Base-by-base conservation (phyloP, 805 yeast species). In the fission yeast (Schizosaccharomyces pombe) region DNA sequence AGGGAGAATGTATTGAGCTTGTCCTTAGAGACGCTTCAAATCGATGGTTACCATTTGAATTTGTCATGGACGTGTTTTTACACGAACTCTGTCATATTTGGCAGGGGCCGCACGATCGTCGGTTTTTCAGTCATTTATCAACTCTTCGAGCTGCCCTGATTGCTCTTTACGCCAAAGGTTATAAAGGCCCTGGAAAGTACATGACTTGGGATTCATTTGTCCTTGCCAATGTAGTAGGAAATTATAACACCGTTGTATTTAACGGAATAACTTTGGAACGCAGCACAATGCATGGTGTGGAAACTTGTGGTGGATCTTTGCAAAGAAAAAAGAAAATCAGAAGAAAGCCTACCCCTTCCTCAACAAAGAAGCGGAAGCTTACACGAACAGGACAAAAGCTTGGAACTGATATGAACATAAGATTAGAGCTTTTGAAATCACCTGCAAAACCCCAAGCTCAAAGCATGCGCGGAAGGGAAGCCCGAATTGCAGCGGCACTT, bases 31-130 rank as follows among this genome's bases (percentile, higher is more conserved):
- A 1, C 58, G 60, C 24, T 56, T 57, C 55, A 34, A 30, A 30
- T 5, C 14, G 11, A 1, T 52, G 54, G 54, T 22, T 37, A 11
- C 52, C 49, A 26, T 19, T n/a, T 43, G 54, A 33, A 11, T 24
- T 56, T 57, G 60, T 58, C 6, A 47, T 59, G 43, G 56, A 57
- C 24, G 60, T 59, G 26, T 57, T 59, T 58, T 56, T 59, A 31
- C 61, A 59, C 34, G 61, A 59, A 33, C 54, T 59, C 6, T 57
- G 60, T 5, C 61, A 59, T 28, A 58, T 59, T 28, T 53, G 56
- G 51, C 61, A 57, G 39, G 57, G 57, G 58, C 57, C 58, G 22
- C 61, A 59, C 47, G 57, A 58, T 2, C 54, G 53, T 28, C 55
- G 55, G 24, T 59, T 59, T 24, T 58, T 57, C 57, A 52, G 43